Evolutionary conservation across 257 asterid species (phyloP), one percentile per base, ranked within the genome.

Genomic region (Jacaranda copaia): DNA sequence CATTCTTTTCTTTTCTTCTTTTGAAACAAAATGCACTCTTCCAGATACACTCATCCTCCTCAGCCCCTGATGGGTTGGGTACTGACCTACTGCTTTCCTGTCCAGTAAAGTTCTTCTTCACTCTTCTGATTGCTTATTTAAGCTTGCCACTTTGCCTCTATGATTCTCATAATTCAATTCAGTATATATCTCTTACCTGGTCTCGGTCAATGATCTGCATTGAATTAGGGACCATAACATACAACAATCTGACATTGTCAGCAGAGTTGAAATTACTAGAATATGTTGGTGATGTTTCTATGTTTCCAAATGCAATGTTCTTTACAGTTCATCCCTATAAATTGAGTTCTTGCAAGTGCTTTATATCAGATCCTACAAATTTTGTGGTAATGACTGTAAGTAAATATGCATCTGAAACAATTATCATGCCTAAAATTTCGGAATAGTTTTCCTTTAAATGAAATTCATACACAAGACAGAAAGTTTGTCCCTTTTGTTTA

Each of bases 101-200:
- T 52, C 61, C 10, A 51, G 46, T 16, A 77, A 36, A 76, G 18
- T 51, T 65, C 20, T 13, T 64, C 25, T 42, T 62, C 40, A 51
- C 72, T 78, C 67, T 61, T 58, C 56, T 55, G 57, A 38, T 72
- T 64, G 63, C 49, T 48, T 48, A 8, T 10, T 15, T 43, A 53
- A 43, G 15, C 71, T 55, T 53, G 43, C 51, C 4, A 66, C 6
- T 55, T 69, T 9, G 49, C 48, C 70, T 25, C 25, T n/a, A 38
- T 63, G 57, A 39, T 39, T 75, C 53, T 19, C 4, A 6, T 70
- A 49, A 72, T 46, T 53, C 46, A 39, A 53, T 12, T 35, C 4
- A 38, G 14, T 57, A 59, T 52, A 18, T 14, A 42, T 59, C 8
- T 10, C 14, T 38, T 15, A 46, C 32, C 7, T 19, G 39, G 52